Base-by-base conservation (phyloP, 352 stramenopile species). In the Phytophthora europaea region DNA sequence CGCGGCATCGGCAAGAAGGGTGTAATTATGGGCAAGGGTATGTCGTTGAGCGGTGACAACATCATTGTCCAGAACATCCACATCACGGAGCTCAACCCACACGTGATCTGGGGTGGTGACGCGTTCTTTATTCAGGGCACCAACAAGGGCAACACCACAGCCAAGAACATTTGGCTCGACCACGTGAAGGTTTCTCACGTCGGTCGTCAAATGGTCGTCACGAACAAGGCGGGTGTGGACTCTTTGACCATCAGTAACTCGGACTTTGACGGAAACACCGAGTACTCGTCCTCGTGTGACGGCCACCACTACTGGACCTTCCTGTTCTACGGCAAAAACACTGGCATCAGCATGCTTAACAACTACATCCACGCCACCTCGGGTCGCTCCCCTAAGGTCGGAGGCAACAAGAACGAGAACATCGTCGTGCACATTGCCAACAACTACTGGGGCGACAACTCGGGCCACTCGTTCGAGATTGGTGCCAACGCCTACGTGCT, bases 231-330 rank as follows among this genome's bases (percentile, higher is more conserved):
- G 4, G 69, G 80, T 4, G 73, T 80, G 8, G 61, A 60, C 16
- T 80, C 64, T 8, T 22, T 87, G 51, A 89, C 82, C 2, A 79
- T 89, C 72, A 87, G 75, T 51, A 86, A 87, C 70, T 85, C 70
- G 50, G 80, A 88, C 40, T 90, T 88, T 56, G 80, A 90, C 53
- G 82, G 82, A 16, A 52, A 67, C 36, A 87, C 82, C 2, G 50
- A 67, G 12, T 88, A 72, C 66, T 87, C 79, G 18, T 51, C 76
- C 5, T 73, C 78, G 34, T 90, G 82, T 51, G 78, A 90, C 22
- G 80, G 80, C 4, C 80, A 70, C 62, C 82, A 90, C 70, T 90
- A 90, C 71, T 90, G 80, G 76, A 72, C 52, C 13, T 80, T 80
- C 61, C 55, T 82, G 15, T 55, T 84, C 36, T 80, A 76, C 65